Base-by-base conservation (phyloP, 345 rosid genomes). In the Murraya koenigii region DNA sequence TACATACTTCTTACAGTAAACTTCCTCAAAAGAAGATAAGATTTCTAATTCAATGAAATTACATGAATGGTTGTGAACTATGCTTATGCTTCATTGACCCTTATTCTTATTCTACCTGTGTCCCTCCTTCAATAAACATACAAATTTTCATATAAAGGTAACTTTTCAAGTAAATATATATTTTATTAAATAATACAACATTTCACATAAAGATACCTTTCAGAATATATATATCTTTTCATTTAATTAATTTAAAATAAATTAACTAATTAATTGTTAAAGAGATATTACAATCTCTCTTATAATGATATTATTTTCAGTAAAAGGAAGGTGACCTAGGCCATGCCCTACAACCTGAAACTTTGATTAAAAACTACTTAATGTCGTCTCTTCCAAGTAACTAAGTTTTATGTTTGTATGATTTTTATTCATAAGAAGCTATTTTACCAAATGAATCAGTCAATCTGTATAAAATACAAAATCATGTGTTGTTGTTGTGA, bases 281-380 rank as follows among this genome's bases (percentile, higher is more conserved):
- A n/a, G n/a, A n/a, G n/a, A n/a, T n/a, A n/a, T n/a, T n/a, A n/a
- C n/a, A n/a, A n/a, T n/a, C n/a, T n/a, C n/a, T n/a, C n/a, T n/a
- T n/a, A n/a, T n/a, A n/a, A n/a, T n/a, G n/a, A n/a, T n/a, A n/a
- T n/a, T n/a, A n/a, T n/a, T 93, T 87, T 93, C 98, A 7, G 88
- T 88, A 59, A 96, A 93, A 80, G 99, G 97, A 81, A 96, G 98
- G 88, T 96, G 95, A 36, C 98, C 98, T 23, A 96, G 94, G 75
- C 99, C 99, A 82, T 96, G 93, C 81, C 93, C 98, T 66, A 93
- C 98, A n/a, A 93, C 97, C 99, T 93, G 86, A 80, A 83, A 88
- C 78, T 73, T 73, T 28, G 59, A 36, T 64, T 69, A 33, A 39
- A 66, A 62, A 75, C 60, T 66, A 75, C 32, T 44, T 66, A 15